Percentiles rank a stretch among this genome's conserved stretches.
phyloP scores from a whole-genome alignment of 129 eudicot genomes.

The Pittosporum tobira region DNA sequence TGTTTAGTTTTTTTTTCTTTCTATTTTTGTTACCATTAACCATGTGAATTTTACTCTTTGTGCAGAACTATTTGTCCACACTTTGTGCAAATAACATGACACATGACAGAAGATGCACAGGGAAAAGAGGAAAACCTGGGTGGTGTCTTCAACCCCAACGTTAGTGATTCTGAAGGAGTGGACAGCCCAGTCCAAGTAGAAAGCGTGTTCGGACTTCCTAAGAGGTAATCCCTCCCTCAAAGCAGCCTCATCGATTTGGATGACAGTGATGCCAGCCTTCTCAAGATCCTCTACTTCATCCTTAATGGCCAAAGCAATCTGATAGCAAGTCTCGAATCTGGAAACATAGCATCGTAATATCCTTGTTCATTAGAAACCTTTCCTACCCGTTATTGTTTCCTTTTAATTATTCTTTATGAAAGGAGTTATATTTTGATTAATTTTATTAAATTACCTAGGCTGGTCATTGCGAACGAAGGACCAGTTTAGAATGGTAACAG shows the following conservation, averaged over 20 bases:
- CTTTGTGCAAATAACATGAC: too few relatives aligned
- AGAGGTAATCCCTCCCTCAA: slow-evolving; percentile 80
- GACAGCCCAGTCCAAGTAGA: slow-evolving; percentile 81
- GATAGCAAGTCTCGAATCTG: slow-evolving; percentile 85
- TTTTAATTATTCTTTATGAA: too few relatives aligned
- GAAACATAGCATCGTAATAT: too few relatives aligned
- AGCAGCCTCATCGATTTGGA: slow-evolving; percentile 86
- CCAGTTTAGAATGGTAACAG: slow-evolving; percentile 86
- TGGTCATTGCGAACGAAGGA: slow-evolving; percentile 79
- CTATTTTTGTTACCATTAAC: too few relatives aligned
- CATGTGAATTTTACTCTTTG: too few relatives aligned
- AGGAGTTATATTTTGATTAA: too few relatives aligned
- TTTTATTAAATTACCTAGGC: slow-evolving; percentile 75
- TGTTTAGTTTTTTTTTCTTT: too few relatives aligned
- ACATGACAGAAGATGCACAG: too few relatives aligned
- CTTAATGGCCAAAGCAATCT: slow-evolving; percentile 94
- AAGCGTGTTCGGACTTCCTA: slow-evolving; percentile 61
- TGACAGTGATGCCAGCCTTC: slow-evolving; percentile 67
- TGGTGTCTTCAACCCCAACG: slow-evolving; percentile 53
- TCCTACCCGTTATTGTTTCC: background rate
- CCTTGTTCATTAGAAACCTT: too few relatives aligned
- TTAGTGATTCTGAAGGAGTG: slow-evolving; percentile 79
- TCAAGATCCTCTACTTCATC: slow-evolving; percentile 97
- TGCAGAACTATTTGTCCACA: too few relatives aligned
- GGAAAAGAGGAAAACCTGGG: slow-evolving; percentile 43